Evolutionary conservation across 768 basidiomycete species (phyloP).

Genomic region (Suillus subalutaceus): DNA sequence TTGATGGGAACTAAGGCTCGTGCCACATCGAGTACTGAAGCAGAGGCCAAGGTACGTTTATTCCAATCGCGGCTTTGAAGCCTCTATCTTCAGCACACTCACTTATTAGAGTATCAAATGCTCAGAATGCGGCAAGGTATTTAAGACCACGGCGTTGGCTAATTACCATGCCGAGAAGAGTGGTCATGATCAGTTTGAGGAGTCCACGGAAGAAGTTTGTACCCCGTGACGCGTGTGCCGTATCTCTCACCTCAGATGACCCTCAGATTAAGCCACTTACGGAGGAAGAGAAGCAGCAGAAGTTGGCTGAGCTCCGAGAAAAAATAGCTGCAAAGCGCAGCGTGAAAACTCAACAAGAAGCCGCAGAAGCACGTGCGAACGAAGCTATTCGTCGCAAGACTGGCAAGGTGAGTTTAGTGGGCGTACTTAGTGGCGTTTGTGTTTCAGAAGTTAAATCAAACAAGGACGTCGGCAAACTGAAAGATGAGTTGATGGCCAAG

Average conservation of each 20-base stretch:
- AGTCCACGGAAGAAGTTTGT: constrained; percentile 87
- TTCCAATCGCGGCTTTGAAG: background rate
- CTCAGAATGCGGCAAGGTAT: constrained; percentile 81
- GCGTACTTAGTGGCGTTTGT: background rate
- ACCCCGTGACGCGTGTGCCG: background rate
- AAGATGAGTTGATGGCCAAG: constrained; percentile 77
- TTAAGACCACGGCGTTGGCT: constrained; percentile 83
- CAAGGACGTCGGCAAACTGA: constrained; percentile 71
- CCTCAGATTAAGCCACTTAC: constrained; percentile 88
- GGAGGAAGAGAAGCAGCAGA: constrained; percentile 88
- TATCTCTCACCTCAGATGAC: constrained; percentile 2
- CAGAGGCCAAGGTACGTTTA: constrained; percentile 64
- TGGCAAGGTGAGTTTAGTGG: constrained; percentile 58
- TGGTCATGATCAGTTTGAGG: constrained; percentile 95
- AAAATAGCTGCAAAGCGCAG: constrained; percentile 85
- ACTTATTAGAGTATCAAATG: constrained; percentile 76
- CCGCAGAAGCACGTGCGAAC: constrained; percentile 70
- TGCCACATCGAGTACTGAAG: constrained; percentile 28
- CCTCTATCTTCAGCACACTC: background rate
- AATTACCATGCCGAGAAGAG: constrained; percentile 94
- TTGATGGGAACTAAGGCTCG: constrained; percentile 42
- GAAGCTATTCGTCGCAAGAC: constrained; percentile 84
- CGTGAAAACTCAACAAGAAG: constrained; percentile 70
- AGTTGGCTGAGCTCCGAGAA: constrained; percentile 73
- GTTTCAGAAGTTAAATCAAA: background rate